phyloP scores from a whole-genome alignment of 164 flowering plant genomes.

The Dillenia turbinata region DNA sequence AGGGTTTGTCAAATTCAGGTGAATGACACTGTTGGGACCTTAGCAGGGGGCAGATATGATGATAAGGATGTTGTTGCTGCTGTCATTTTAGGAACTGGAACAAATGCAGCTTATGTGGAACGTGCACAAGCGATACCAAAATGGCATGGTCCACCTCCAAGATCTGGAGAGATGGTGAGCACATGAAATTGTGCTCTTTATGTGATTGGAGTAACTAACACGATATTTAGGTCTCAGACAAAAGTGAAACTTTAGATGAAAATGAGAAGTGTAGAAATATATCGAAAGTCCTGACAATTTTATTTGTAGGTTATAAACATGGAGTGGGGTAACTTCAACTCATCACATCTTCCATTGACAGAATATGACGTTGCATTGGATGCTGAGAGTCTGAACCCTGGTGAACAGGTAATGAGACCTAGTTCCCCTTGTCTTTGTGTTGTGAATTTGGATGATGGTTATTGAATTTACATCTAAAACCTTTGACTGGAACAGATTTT shows the following conservation, averaged over 20 bases:
- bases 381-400: slow-evolving; percentile 80
- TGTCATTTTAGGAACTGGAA: slow-evolving; percentile 95
- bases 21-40: slow-evolving; percentile 93
- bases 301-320: slow-evolving; percentile 78
- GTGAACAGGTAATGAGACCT: slow-evolving; percentile 62
- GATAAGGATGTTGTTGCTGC: slow-evolving; percentile 73
- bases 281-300: slow-evolving; percentile 1
- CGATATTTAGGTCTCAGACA: no score
- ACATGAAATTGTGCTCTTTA: background rate
- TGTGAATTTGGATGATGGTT: background rate
- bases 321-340: slow-evolving; percentile 98
- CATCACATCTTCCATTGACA: slow-evolving; percentile 89
- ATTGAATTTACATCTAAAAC: background rate
- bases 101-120: slow-evolving; percentile 98
- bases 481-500: slow-evolving; percentile 48
- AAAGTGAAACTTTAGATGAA: no score
- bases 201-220: background rate
- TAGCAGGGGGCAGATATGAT: slow-evolving; percentile 85
- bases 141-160: slow-evolving; percentile 89
- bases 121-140: slow-evolving; percentile 92
- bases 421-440: background rate
- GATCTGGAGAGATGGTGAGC: slow-evolving; percentile 90
- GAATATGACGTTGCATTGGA: slow-evolving; percentile 79
- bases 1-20: slow-evolving; percentile 39
- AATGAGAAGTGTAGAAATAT: background rate